Base-by-base conservation (phyloP, 2,329 filamentous ascomycete genomes). In the Colletotrichum endophyticum region DNA sequence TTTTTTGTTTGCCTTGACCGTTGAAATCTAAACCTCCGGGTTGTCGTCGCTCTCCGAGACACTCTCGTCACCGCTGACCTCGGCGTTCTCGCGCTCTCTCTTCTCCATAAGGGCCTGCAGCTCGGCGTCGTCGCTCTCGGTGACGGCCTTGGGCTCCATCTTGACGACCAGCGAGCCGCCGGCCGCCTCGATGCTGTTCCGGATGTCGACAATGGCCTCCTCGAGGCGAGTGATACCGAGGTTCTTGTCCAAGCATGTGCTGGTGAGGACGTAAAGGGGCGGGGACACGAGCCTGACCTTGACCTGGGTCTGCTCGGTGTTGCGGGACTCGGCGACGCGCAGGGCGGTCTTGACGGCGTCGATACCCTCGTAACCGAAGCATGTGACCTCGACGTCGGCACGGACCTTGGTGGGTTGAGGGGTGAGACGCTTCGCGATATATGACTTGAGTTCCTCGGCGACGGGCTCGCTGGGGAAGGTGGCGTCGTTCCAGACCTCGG, bases 121-220 rank as follows among this genome's bases (percentile, higher is more conserved):
- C 87, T 98, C 96, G 30, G 96, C 97, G 83, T 99, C 97, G 82
- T 99, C 98, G 85, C 96, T 98, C 91, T 99, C 98, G 2, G 97
- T 99, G 78, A 99, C 97, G 6, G 98, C 97, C 93, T 99, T 99
- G 80, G 97, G 97, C 82, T 97, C 96, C 97, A 99, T 99, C 92
- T 98, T 98, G 81, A 98, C 94, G 59, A 94, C 91, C 83, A 96
- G 94, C 83, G 92, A 93, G 77, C 97, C 97, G 70, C 95, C 95
- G 1, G 94, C 91, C 62, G 86, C 89, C 84, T 93, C 92, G 84
- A 99, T 99, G 85, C 91, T 96, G 83, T 88, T 91, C 81, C 94
- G 91, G 81, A 99, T 96, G 81, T 96, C 95, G 82, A 94, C 90
- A 81, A 99, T 99, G 22, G 97, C 95, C 83, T 95, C 94, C 86